Evolutionary conservation across 306 rosid species (phyloP).

Genomic region (Glycine latifolia): DNA sequence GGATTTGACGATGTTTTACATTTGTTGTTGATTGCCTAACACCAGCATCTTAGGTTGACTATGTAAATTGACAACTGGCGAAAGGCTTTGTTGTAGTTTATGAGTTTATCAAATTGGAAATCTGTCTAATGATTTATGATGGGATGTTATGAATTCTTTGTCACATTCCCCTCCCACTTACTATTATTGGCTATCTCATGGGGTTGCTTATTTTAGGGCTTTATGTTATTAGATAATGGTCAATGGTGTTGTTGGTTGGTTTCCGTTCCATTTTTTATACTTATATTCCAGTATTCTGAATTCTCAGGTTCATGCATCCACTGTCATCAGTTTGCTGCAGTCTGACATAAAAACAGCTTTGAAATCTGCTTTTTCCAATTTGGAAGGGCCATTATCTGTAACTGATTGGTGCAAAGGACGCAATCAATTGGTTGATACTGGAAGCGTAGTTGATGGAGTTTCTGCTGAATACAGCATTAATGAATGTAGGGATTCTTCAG

Average conservation of each 20-base stretch:
- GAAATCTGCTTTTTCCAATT: constrained; percentile 86
- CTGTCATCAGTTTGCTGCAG: constrained; percentile 87
- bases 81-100: constrained; percentile 24
- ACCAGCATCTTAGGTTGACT: not conserved
- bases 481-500: constrained; percentile 90
- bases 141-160: constrained; percentile 7
- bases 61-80: constrained; percentile 5
- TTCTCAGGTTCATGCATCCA: constrained; percentile 85
- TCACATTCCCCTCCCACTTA: not conserved
- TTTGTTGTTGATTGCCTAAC: not conserved
- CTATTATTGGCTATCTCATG: constrained; percentile 24
- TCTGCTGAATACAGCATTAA: constrained; percentile 85
- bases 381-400: constrained; percentile 91
- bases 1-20: not conserved
- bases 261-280: constrained; percentile 38
- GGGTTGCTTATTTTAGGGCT: constrained; percentile 36
- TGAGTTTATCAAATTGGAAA: constrained; percentile 30
- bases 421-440: constrained; percentile 71
- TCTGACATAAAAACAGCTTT: constrained; percentile 92
- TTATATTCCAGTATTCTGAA: constrained; percentile 38
- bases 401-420: constrained; percentile 98
- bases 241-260: constrained; percentile 35
- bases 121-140: constrained; percentile 14
- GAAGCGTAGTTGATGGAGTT: constrained; percentile 72
- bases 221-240: constrained; percentile 14